These are phyloP conservation scores for Arachis hypogaea DNA, from an alignment of 306 rosid species.

Conservation along the genomic window DNA sequence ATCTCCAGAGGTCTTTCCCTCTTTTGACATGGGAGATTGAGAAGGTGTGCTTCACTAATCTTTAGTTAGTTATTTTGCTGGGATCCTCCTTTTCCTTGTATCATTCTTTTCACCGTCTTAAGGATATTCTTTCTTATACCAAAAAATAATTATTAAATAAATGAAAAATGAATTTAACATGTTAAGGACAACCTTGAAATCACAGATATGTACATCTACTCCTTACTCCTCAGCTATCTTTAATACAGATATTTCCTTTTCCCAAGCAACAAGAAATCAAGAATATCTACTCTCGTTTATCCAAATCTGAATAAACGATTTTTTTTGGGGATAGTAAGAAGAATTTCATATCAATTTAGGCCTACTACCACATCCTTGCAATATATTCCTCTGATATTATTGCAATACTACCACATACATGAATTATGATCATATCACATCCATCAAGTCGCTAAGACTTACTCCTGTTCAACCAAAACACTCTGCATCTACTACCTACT, in stretches of 20 bases:
- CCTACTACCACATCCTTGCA: neutral
- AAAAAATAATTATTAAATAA: too few relatives aligned
- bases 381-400: neutral
- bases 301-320: neutral
- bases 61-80: too few relatives aligned
- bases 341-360: neutral
- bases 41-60: too few relatives aligned
- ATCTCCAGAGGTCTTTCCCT: too few relatives aligned
- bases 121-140: too few relatives aligned
- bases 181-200: neutral
- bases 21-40: too few relatives aligned
- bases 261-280: constrained; percentile 5
- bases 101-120: too few relatives aligned
- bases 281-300: constrained; percentile 25
- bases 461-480: constrained; percentile 7
- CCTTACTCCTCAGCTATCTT: neutral
- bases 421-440: constrained; percentile 5
- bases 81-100: too few relatives aligned
- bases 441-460: neutral
- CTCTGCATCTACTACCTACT: neutral
- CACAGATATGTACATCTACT: constrained; percentile 6
- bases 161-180: constrained; percentile 15
- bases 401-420: neutral
- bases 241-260: neutral
- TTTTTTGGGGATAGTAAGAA: too few relatives aligned